Percentiles rank a stretch among this genome's conserved stretches.
Conservation (phyloP, 1,139 yeast species). For the Casaregolazyma lundiana region DNA sequence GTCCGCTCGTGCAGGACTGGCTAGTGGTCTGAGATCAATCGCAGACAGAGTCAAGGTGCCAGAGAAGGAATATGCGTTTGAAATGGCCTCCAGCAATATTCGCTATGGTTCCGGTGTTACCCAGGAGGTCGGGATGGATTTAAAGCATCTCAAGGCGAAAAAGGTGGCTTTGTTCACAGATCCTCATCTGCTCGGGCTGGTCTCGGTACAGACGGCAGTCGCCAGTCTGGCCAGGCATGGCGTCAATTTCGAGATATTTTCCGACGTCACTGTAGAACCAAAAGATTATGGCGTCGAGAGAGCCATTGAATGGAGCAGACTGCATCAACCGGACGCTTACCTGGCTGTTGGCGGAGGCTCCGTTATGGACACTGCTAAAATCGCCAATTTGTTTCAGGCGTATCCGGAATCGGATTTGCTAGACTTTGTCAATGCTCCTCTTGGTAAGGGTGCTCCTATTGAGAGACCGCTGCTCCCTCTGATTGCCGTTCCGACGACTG, state of each 20-base stretch:
- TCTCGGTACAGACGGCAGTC: slow-evolving; percentile 34
- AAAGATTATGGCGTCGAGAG: slow-evolving; percentile 37
- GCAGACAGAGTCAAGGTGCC: slow-evolving; percentile 18
- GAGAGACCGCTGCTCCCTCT: slow-evolving; percentile 35
- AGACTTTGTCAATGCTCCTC: slow-evolving; percentile 41
- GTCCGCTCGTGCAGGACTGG: slow-evolving; percentile 2
- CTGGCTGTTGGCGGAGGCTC: slow-evolving; percentile 42
- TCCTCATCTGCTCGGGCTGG: slow-evolving; percentile 27
- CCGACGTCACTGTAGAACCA: slow-evolving; percentile 39
- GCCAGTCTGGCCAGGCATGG: slow-evolving; percentile 36
- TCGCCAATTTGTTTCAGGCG: slow-evolving; percentile 37
- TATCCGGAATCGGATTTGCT: slow-evolving; percentile 38
- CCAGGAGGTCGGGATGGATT: slow-evolving; percentile 38
- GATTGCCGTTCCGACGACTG: slow-evolving; percentile 43
- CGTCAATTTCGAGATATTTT: slow-evolving; percentile 35
- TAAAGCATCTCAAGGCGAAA: slow-evolving; percentile 33
- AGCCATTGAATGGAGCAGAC: slow-evolving; percentile 38
- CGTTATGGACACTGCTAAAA: slow-evolving; percentile 40
- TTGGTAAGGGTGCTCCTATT: slow-evolving; percentile 39
- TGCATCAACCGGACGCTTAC: slow-evolving; percentile 35
- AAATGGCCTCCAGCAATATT: slow-evolving; percentile 40
- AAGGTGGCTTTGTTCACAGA: slow-evolving; percentile 36
- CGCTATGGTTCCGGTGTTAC: slow-evolving; percentile 40
- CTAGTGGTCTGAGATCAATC: slow-evolving; percentile 12
- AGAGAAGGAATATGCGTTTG: slow-evolving; percentile 37